Percentiles rank a stretch among this genome's conserved stretches.
Conservation (phyloP, 345 rosid genomes). For the Moricandia arvensis region DNA sequence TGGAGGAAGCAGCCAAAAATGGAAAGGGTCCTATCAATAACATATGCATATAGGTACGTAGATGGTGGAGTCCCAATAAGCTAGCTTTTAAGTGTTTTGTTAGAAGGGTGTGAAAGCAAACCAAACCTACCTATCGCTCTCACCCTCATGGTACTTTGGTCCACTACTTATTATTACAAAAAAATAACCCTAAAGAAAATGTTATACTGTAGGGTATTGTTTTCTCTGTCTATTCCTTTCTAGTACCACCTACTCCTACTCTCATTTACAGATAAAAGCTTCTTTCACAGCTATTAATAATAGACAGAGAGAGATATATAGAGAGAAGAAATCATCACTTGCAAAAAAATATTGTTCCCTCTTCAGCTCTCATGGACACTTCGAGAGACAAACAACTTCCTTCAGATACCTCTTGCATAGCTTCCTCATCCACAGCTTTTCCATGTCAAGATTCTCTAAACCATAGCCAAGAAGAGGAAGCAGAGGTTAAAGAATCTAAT, state of each 20-base stretch:
- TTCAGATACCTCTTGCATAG: conserved; percentile 36
- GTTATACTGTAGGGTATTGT: conserved; percentile 18
- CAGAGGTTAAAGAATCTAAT: conserved; percentile 23
- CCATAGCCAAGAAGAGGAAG: conserved; percentile 26
- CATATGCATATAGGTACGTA: not conserved
- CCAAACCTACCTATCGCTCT: conserved; percentile 38
- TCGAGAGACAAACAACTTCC: conserved; percentile 29
- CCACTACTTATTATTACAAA: conserved; percentile 30
- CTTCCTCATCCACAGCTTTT: conserved; percentile 34
- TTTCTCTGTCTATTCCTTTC: conserved; percentile 37
- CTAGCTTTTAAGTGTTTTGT: conserved; percentile 29
- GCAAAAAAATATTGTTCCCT: not conserved
- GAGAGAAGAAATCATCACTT: conserved; percentile 24
- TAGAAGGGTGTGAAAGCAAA: conserved; percentile 35
- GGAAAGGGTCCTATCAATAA: conserved; percentile 12
- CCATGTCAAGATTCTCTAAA: conserved; percentile 22
- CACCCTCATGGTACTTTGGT: conserved; percentile 32
- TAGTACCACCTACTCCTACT: conserved; percentile 38
- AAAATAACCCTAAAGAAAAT: not conserved
- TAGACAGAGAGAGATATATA: not conserved
- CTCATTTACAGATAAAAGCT: conserved; percentile 23
- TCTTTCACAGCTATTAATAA: conserved; percentile 4
- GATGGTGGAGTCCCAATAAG: conserved; percentile 38
- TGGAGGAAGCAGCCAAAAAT: conserved; percentile 19
- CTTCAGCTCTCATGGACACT: conserved; percentile 43